Evolutionary conservation across 2,329 filamentous ascomycete genomes (phyloP), one percentile per base, ranked within the genome.

Genomic region (Trichoderma simmonsii): DNA sequence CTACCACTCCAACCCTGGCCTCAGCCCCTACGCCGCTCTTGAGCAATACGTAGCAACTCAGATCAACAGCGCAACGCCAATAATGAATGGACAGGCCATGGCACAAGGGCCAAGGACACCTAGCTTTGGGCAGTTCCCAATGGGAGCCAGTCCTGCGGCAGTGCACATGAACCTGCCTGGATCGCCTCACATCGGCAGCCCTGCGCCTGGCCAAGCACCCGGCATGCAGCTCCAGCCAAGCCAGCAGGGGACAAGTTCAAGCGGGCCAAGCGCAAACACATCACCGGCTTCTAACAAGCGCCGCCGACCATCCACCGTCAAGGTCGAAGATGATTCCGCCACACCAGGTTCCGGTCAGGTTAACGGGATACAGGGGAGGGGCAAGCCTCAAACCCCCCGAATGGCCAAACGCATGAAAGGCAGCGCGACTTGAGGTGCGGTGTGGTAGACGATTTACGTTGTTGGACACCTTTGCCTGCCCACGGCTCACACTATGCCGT

Each of bases 211-310:
- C 18, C 88, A 90, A 79, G 88, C 89, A 66, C 89, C 89, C 26
- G 85, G 85, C 73, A 92, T 92, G 90, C 88, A 90, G 78, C 82
- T 89, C 73, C 89, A 92, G 78, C 88, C 89, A 74, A 91, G 89
- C 78, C 90, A 91, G 78, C 90, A 92, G 78, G 90, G 90, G 51
- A 90, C 89, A 36, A 89, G 83, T 78, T 91, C 89, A 11, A 89
- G 88, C 78, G 90, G 89, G 2, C 89, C 89, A 7, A 91, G 89
- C 77, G 89, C 90, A 71, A 92, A 91, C 80, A 92, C 90, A 6
- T 90, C 88, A 36, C 89, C 89, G 51, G 85, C 87, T 28, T 88
- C 86, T 39, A 89, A 89, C 75, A 90, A 90, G 80, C 83, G 88
- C 69, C 81, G 88, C 75, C 83, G 88, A 34, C 86, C 87, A 0